A percentile compares a stretch with the other conserved stretches of the same genome.
These are phyloP conservation scores for Tylopilus felleus DNA, from an alignment of 768 basidiomycete species.

Conservation along the genomic window DNA sequence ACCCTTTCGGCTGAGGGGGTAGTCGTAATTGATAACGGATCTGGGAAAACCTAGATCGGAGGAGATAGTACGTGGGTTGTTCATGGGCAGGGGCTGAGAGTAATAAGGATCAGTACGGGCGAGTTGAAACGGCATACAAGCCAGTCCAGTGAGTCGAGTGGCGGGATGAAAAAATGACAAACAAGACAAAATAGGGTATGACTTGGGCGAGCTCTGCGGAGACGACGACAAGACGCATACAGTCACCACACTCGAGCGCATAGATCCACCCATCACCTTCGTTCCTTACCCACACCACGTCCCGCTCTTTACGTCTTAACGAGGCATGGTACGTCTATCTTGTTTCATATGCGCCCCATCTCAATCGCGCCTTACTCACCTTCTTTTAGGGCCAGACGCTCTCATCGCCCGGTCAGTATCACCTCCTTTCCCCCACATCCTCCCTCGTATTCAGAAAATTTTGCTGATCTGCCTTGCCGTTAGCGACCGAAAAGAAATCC, in stretches of 20 bases:
- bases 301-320: conserved; percentile 28
- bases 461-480: conserved; percentile 13
- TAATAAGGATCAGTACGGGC: conserved; percentile 2
- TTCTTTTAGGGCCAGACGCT: conserved; percentile 76
- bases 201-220: conserved; percentile 5
- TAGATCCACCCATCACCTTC: conserved; percentile 8
- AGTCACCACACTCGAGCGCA: conserved; percentile 5
- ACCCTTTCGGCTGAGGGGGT: conserved; percentile 2
- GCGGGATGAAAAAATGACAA: conserved; percentile 22
- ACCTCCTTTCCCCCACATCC: background rate
- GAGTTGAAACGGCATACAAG: no score
- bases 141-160: background rate
- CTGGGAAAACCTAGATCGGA: conserved; percentile 1
- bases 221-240: conserved; percentile 14
- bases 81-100: no score
- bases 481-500: conserved; percentile 82
- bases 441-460: background rate
- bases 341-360: background rate
- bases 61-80: conserved; percentile 12
- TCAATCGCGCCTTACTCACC: background rate
- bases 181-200: conserved; percentile 32
- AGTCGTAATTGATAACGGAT: conserved; percentile 16
- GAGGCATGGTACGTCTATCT: conserved; percentile 27
- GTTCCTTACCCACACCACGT: conserved; percentile 5
- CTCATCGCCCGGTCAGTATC: conserved; percentile 65